Base-by-base conservation (phyloP, 176 grass and related monocot genomes). In the Dendrocalamus sinicus region DNA sequence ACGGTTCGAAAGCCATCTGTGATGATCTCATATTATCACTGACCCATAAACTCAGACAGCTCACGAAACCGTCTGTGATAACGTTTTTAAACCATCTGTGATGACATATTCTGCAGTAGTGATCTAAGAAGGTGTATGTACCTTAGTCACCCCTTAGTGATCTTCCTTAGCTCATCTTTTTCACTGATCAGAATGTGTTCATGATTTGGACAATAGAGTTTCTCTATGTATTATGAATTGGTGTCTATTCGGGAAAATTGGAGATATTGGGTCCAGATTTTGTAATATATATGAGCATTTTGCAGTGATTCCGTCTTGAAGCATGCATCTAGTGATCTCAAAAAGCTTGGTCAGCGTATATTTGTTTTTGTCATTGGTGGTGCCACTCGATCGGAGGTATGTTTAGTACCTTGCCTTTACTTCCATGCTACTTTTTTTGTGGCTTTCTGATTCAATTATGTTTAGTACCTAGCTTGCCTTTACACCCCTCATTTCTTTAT, bases 281-380 rank as follows among this genome's bases (percentile, higher is more conserved):
- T 82, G 35, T 40, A 15, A 13, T 70, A 53, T 23, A 16, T 58
- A 47, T 69, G 41, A 37, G 6, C 44, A 68, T 85, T 87, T 81
- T 80, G 76, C 81, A 94, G 92, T 87, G 92, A 94, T 85, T 94
- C 92, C 28, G 84, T 94, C 51, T 63, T 92, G 77, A 92, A 83
- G 82, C 89, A 94, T 79, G 81, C 84, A 54, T 90, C 92, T 6
- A 94, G 84, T 85, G 92, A 94, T 78, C 79, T 88, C 60, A 92
- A 71, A 85, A 94, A 85, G 73, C 85, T 90, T 88, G 92, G 92
- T 63, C 90, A 94, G 59, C 84, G 92, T 77, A 92, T 94, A 47
- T 94, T 94, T 90, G 86, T 94, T 72, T 94, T 94, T 83, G 88
- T 92, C 61, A 92, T 94, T 75, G 92, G 92, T 40, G 92, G 92